Evolutionary conservation across 2,329 filamentous ascomycete genomes (phyloP), one percentile per base, ranked within the genome.

Genomic region (Zymoseptoria pseudotritici): DNA sequence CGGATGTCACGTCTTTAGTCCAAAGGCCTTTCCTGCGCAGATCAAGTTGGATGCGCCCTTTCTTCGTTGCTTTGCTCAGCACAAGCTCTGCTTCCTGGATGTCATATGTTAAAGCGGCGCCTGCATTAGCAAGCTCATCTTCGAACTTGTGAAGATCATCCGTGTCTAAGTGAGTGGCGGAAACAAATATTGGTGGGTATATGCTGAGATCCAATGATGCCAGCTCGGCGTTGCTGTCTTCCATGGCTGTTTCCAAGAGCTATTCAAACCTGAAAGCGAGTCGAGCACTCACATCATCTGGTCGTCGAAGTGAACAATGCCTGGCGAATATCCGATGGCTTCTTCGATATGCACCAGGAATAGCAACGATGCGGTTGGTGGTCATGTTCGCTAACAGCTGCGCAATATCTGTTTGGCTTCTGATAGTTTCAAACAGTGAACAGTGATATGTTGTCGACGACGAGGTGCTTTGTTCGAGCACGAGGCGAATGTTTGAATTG

Each of bases 1-100:
- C 36, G 36, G 22, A 53, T 10, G 22, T 59, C 20, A 46, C 60
- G 29, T 65, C 65, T n/a, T 62, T 55, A 0, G 85, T 85, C 50
- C 75, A 72, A 2, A 96, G 66, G 13, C 85, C 86, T 53, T 84
- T 81, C 6, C 83, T 81, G 57, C 90, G 82, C 62, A 97, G 77
- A 74, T 97, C 93, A 67, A 95, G 86, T 53, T 83, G 79, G 0
- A 90, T 90, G 19, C 93, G 82, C 67, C 85, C 82, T 64, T 83
- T 86, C 58, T 84, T 86, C 0, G 80, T 80, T 36, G 96, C 81
- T 65, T 86, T 90, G 1, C 89, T 91, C 29, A 97, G 72, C 1
- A 96, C 79, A 2, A 97, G 73, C 4, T 83, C 79, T 0, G 91
- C 91, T 72, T 93, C 88, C 13, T 79, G 78, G 56, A 88, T 78